Evolutionary conservation across 1,284 basidiomycete genomes (phyloP).

Genomic region (Phylloboletellus chloephorus): DNA sequence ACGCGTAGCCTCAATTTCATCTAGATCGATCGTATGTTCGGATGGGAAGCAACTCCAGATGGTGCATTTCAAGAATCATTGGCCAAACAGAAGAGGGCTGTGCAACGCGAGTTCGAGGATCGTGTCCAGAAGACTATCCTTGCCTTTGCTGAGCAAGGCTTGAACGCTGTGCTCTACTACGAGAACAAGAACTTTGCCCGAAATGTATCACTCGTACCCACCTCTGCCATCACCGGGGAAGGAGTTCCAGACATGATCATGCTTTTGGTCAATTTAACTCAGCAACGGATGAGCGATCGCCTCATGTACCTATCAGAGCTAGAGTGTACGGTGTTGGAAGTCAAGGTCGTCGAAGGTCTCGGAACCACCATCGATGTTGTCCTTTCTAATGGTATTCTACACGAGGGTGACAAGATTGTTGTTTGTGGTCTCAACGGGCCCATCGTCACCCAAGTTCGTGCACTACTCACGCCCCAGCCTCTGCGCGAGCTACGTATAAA

Average conservation of each 20-base stretch:
- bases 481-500: conserved; percentile 95
- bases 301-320: conserved; percentile 98
- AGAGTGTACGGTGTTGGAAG: conserved; percentile 98
- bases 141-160: conserved; percentile 95
- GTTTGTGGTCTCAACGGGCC: conserved; percentile 97
- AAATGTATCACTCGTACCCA: conserved; percentile 95
- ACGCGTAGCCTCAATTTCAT: conserved; percentile 10
- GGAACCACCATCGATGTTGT: conserved; percentile 99
- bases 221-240: conserved; percentile 96
- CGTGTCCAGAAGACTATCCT: conserved; percentile 82
- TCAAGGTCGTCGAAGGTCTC: conserved; percentile 97
- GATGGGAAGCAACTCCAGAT: conserved; percentile 90
- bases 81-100: conserved; percentile 76
- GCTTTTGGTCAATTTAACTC: conserved; percentile 95
- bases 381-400: conserved; percentile 90
- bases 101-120: conserved; percentile 92
- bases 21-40: conserved; percentile 95
- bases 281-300: conserved; percentile 95
- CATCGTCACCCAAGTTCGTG: conserved; percentile 93
- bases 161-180: conserved; percentile 95
- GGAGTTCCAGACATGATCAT: conserved; percentile 99
- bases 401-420: conserved; percentile 93
- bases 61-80: conserved; percentile 90
- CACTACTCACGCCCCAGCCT: conserved; percentile 94
- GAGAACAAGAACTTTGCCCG: conserved; percentile 95